Base-by-base conservation (phyloP, 2,329 filamentous ascomycete species). In the Botrytis paeoniae region DNA sequence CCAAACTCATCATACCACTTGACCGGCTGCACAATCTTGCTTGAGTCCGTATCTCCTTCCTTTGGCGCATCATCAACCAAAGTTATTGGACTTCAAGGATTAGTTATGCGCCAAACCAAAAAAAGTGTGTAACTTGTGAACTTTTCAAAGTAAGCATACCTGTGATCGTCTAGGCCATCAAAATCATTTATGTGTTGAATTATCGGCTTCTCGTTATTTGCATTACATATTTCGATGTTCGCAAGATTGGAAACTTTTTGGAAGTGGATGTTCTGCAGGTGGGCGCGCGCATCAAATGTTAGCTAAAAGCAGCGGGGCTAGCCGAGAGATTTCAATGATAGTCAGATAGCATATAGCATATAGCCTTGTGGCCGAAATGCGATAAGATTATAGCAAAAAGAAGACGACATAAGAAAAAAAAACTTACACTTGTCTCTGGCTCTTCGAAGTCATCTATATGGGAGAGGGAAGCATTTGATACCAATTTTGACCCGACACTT, bases 301-400 rank as follows among this genome's bases (percentile, higher is more conserved):
- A 73, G 71, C 39, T 54, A 29, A 63, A 64, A 64, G 71, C 71
- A 59, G 71, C 25, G 65, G 59, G 71, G 43, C 66, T 63, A 57
- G 70, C 51, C 63, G 20, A 59, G 54, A 62, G 29, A 39, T 12
- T 39, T 48, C 51, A 57, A 57, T 18, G 51, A 57, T 29, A 57
- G 63, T 37, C 35, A 66, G 45, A 29, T 63, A 43, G 48, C 48
- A 12, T 6, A 48, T 39, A 43, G 18, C n/a, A n/a, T n/a, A 25
- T 68, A 65, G 64, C 63, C 43, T 65, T 65, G 62, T n/a, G 12
- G 29, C 29, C 20, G 6, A 65, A n/a, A 57, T 57, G 35, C 18
- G 65, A 69, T 57, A 57, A 69, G 45, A 57, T 29, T 8, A 32
- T 18, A 14, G 51, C 51, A 57, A 32, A 57, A 32, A 45, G 66